Percentiles rank a stretch among this genome's conserved stretches.
These are phyloP conservation scores for Rhytidiadelphus loreus DNA, from an alignment of 225 moss, liverwort and hornwort genomes.

Conservation along the genomic window DNA sequence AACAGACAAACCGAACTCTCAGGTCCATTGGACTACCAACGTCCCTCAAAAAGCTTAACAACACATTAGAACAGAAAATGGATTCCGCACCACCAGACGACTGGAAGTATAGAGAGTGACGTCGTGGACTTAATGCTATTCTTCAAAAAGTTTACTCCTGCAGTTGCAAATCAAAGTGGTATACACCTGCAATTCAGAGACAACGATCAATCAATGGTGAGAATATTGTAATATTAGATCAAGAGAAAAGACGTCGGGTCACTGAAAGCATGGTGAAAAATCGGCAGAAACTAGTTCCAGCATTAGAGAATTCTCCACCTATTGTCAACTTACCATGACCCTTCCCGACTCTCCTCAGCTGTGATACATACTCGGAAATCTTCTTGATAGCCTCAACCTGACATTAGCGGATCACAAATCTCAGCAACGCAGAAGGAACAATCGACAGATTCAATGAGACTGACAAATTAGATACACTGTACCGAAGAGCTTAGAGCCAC, in stretches of 20 bases:
- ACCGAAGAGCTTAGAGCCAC: not conserved
- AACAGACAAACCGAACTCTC: not conserved
- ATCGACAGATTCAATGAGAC: not conserved
- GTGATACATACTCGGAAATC: slow-evolving; percentile 67
- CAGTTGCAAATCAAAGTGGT: slow-evolving; percentile 65
- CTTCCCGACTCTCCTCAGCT: slow-evolving; percentile 87
- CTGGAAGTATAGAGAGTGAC: not conserved
- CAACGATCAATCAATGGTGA: not conserved
- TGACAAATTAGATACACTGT: not conserved
- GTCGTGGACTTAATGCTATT: not conserved
- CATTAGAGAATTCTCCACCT: not conserved
- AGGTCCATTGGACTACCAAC: not conserved
- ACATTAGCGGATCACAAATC: not conserved
- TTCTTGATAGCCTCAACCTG: slow-evolving; percentile 81
- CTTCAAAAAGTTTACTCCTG: not conserved
- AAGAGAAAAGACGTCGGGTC: not conserved
- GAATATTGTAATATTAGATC: not conserved
- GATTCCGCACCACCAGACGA: not conserved
- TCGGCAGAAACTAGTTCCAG: not conserved
- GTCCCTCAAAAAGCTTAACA: not conserved
- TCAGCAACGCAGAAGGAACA: not conserved
- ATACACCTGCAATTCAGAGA: slow-evolving; percentile 44
- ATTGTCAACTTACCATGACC: slow-evolving; percentile 60
- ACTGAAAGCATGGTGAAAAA: not conserved
- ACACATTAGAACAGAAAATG: not conserved